A percentile compares a stretch with the other conserved stretches of the same genome.
Conservation (phyloP, 768 basidiomycete species). For the Naganishia vishniacii region DNA sequence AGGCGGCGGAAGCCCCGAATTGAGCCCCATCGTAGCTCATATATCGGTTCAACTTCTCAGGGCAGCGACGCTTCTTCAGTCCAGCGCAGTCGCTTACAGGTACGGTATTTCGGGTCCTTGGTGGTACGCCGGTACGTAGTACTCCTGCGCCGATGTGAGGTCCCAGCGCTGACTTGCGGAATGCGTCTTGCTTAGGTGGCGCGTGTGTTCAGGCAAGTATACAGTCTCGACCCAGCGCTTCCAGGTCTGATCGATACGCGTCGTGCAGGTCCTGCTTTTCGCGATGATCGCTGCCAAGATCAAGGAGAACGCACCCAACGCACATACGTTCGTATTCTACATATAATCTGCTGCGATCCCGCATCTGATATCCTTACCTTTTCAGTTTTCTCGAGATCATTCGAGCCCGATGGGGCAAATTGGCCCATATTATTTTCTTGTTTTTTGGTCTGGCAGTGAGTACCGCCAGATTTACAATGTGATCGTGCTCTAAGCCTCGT, state of each 20-base stretch:
- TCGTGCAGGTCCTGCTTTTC: constrained; percentile 66
- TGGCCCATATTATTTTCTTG: constrained; percentile 77
- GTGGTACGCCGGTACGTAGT: constrained; percentile 56
- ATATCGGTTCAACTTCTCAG: constrained; percentile 23
- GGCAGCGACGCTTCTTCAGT: constrained; percentile 50
- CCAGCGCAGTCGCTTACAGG: constrained; percentile 76
- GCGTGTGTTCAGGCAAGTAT: constrained; percentile 5
- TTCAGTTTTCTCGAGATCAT: constrained; percentile 89
- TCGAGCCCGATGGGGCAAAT: constrained; percentile 63
- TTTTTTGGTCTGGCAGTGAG: constrained; percentile 86
- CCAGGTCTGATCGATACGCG: constrained; percentile 12
- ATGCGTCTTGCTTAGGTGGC: background rate
- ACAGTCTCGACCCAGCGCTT: background rate
- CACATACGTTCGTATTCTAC: constrained; percentile 36
- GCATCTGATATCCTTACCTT: constrained; percentile 51
- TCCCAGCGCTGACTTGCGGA: background rate
- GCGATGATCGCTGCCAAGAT: constrained; percentile 85
- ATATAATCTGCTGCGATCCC: background rate
- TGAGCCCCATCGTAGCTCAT: no score
- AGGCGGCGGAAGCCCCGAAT: background rate
- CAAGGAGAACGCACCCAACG: constrained; percentile 74
- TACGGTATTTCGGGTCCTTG: constrained; percentile 80
- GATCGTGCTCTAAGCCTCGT: no score
- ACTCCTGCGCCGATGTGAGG: background rate
- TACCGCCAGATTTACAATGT: no score